Evolutionary conservation across 1,284 basidiomycete genomes (phyloP).

Genomic region (Quambalaria eucalypti): DNA sequence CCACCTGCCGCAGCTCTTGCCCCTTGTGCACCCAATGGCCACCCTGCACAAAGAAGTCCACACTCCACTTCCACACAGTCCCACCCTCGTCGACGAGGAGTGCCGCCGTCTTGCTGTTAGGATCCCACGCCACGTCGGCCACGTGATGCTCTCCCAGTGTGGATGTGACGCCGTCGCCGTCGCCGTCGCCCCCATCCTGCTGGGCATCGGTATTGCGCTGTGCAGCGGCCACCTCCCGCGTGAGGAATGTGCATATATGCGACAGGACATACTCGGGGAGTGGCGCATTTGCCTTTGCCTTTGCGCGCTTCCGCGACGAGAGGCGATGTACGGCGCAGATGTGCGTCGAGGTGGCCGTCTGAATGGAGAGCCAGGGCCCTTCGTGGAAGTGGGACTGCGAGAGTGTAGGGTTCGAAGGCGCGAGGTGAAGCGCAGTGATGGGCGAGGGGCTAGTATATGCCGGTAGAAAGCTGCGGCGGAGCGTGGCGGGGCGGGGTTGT

Average conservation of each 20-base stretch:
- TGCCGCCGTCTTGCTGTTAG: neutral
- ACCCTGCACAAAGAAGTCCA: neutral
- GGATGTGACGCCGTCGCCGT: neutral
- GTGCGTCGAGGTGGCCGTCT: neutral
- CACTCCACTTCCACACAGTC: neutral
- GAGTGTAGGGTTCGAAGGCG: neutral
- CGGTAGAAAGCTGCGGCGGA: neutral
- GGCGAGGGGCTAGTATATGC: neutral
- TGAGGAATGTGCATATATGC: neutral
- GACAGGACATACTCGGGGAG: neutral
- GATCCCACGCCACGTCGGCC: neutral
- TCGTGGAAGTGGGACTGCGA: neutral
- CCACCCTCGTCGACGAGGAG: neutral
- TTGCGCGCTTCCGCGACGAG: neutral
- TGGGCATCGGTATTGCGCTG: no score
- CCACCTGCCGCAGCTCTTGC: neutral
- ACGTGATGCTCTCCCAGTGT: neutral
- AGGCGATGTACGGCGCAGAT: neutral
- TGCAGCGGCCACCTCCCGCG: neutral
- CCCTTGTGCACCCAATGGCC: neutral
- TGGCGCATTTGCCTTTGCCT: neutral
- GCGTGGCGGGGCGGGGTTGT: no score
- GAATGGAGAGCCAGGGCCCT: neutral
- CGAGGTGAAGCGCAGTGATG: neutral
- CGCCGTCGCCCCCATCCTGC: no score